These are phyloP conservation scores for Agastache rugosa DNA, from an alignment of 257 asterid genomes.

Conservation along the genomic window DNA sequence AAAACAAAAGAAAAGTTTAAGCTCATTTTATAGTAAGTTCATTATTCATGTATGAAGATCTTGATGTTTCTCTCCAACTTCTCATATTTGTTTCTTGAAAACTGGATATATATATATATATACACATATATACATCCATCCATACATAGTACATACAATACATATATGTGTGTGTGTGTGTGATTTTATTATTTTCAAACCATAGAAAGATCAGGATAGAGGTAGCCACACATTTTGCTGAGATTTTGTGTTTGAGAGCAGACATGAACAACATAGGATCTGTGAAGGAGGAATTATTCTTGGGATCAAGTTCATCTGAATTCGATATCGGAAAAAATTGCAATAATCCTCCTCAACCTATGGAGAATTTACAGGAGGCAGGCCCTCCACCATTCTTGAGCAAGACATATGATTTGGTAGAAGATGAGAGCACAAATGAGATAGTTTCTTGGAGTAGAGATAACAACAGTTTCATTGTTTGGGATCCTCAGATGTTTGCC, in stretches of 20 bases:
- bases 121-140: too few species aligned
- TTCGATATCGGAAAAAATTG: not conserved
- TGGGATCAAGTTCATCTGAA: constrained; percentile 7
- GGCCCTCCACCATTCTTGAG: constrained; percentile 78
- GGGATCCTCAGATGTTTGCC: constrained; percentile 73
- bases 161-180: not conserved
- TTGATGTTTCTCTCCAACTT: constrained; percentile 13
- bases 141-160: too few species aligned
- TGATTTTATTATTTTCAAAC: not conserved
- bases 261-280: constrained; percentile 20
- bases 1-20: not conserved
- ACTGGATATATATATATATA: not conserved
- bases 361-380: constrained; percentile 60
- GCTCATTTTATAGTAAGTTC: constrained; percentile 1
- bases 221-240: not conserved
- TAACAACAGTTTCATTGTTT: constrained; percentile 70
- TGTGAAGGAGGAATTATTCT: constrained; percentile 19
- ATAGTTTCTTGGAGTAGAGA: constrained; percentile 74
- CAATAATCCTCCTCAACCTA: constrained; percentile 52
- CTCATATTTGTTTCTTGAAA: not conserved
- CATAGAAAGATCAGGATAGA: not conserved
- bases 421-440: constrained; percentile 61
- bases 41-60: constrained; percentile 3
- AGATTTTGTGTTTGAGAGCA: not conserved
- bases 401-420: constrained; percentile 80